phyloP scores from a whole-genome alignment of 805 yeast genomes.

The Candida succiphila region DNA sequence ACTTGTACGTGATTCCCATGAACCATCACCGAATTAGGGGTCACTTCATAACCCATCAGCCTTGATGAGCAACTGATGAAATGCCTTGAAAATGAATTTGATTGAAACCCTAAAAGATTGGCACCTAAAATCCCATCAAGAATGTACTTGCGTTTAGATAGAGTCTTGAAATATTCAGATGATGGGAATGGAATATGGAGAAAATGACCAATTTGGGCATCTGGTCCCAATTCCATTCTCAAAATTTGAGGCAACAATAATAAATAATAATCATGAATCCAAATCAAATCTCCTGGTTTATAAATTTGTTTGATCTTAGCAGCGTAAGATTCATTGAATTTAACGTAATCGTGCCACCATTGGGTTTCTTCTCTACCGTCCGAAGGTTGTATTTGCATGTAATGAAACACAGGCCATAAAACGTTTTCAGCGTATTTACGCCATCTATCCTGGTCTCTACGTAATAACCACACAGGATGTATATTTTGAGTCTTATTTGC shows the following conservation, averaged over 20 bases:
- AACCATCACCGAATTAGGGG: slow-evolving; percentile 45
- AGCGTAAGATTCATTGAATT: slow-evolving; percentile 84
- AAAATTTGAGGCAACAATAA: slow-evolving; percentile 74
- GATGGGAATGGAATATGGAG: slow-evolving; percentile 93
- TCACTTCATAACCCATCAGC: slow-evolving; percentile 71
- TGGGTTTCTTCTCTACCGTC: slow-evolving; percentile 61
- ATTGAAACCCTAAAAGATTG: slow-evolving; percentile 78
- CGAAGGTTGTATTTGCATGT: slow-evolving; percentile 69
- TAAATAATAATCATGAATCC: slow-evolving; percentile 89
- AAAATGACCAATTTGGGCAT: slow-evolving; percentile 67
- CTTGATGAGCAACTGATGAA: slow-evolving; percentile 86
- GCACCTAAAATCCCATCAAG: slow-evolving; percentile 91
- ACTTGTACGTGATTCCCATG: slow-evolving; percentile 74
- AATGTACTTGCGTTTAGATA: slow-evolving; percentile 73
- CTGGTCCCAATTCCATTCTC: slow-evolving; percentile 66
- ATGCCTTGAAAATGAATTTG: slow-evolving; percentile 79
- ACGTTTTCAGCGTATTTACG: slow-evolving; percentile 82
- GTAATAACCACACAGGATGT: slow-evolving; percentile 84
- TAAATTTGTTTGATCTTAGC: slow-evolving; percentile 65
- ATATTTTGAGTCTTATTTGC: slow-evolving; percentile 40
- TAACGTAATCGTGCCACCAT: slow-evolving; percentile 82
- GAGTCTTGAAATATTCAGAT: slow-evolving; percentile 83
- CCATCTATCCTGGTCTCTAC: slow-evolving; percentile 78
- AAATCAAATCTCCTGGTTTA: slow-evolving; percentile 80
- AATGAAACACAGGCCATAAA: slow-evolving; percentile 93